These are phyloP conservation scores for Quercus glauca DNA, from an alignment of 306 rosid genomes.

Conservation along the genomic window DNA sequence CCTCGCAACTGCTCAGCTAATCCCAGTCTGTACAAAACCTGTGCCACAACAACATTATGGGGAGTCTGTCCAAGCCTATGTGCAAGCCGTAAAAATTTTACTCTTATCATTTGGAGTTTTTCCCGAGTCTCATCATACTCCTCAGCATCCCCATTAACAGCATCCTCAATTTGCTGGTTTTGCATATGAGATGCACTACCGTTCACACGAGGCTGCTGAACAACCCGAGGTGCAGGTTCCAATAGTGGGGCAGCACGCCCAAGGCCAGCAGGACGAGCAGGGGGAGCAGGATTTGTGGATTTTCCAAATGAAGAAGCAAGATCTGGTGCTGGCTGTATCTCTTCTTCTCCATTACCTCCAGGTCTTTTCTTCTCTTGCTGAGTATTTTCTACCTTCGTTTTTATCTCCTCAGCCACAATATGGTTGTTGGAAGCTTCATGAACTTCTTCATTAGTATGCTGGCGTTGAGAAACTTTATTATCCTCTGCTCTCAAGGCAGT, in stretches of 20 bases:
- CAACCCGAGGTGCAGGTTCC: constrained; percentile 71
- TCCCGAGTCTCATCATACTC: constrained; percentile 96
- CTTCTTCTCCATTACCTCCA: constrained; percentile 30
- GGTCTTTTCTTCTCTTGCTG: constrained; percentile 32
- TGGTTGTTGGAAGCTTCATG: constrained; percentile 21
- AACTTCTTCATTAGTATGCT: constrained; percentile 33
- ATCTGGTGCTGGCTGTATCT: constrained; percentile 29
- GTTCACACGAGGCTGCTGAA: constrained; percentile 75
- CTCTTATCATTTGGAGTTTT: constrained; percentile 95
- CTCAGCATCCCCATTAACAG: constrained; percentile 66
- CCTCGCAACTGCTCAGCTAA: constrained; percentile 97
- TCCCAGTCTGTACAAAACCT: constrained; percentile 91
- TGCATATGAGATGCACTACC: constrained; percentile 57
- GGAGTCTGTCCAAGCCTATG: constrained; percentile 98
- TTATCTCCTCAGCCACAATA: constrained; percentile 34
- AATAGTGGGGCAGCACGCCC: constrained; percentile 81
- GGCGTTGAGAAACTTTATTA: constrained; percentile 20
- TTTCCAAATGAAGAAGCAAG: constrained; percentile 46
- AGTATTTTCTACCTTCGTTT: constrained; percentile 39
- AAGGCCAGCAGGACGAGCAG: constrained; percentile 85
- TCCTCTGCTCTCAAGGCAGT: constrained; percentile 25
- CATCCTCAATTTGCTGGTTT: constrained; percentile 75
- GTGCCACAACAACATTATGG: constrained; percentile 99
- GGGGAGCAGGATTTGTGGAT: constrained; percentile 41
- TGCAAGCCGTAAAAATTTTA: constrained; percentile 86